phyloP scores from a whole-genome alignment of 306 rosid genomes.

The Trifolium dubium region DNA sequence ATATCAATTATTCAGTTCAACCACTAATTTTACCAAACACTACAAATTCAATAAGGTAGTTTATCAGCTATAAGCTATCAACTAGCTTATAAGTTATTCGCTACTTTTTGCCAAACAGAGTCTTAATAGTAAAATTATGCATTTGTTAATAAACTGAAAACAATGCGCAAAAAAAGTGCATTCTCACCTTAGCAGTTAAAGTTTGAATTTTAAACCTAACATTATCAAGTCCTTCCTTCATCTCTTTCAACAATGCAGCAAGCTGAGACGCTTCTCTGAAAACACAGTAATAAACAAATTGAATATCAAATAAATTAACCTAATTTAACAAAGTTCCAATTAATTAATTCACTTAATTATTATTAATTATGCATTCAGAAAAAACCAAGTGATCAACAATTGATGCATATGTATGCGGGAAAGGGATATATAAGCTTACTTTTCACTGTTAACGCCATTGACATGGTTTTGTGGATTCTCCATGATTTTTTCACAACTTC shows the following conservation, averaged over 20 bases:
- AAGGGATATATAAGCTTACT: constrained; percentile 34
- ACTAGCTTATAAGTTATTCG: no score
- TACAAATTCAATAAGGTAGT: no score
- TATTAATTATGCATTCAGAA: not conserved
- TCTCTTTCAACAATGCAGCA: constrained; percentile 69
- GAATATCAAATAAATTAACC: constrained; percentile 4
- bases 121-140: no score
- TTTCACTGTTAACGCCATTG: constrained; percentile 4
- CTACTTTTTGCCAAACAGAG: no score
- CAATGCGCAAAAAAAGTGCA: no score
- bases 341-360: not conserved
- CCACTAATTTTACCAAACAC: no score
- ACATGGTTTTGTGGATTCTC: constrained; percentile 26
- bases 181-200: constrained; percentile 67
- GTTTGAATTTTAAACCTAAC: constrained; percentile 67
- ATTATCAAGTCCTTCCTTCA: constrained; percentile 78
- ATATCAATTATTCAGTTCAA: no score
- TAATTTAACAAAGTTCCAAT: not conserved
- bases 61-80: no score
- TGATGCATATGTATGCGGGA: not conserved
- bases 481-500: constrained; percentile 30
- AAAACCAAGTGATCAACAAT: not conserved
- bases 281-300: not conserved
- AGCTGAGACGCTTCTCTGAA: constrained; percentile 69
- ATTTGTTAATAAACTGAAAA: no score